Evolutionary conservation across 2,329 filamentous ascomycete genomes (phyloP), one percentile per base, ranked within the genome.

Genomic region (Cryphonectria naterciae): DNA sequence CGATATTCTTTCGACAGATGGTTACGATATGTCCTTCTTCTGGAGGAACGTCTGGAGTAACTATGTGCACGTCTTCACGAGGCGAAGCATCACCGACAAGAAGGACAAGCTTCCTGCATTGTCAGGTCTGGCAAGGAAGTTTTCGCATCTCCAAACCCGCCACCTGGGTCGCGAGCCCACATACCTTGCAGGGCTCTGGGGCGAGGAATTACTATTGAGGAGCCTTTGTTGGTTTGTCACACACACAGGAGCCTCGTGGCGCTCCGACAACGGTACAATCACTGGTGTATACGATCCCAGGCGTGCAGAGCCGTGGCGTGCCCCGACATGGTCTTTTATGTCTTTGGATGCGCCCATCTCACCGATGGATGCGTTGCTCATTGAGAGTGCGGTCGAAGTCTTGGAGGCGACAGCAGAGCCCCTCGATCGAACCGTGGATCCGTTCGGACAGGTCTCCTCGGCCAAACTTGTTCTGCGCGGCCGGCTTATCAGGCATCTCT

Each of bases 61-160:
- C 19, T 68, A 28, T 17, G 28, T 68, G 46, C 32, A 68, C 8
- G 25, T 52, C 13, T 68, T 68, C 43, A 62, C 67, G 10, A 39
- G 37, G 35, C 56, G 67, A 10, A 63, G 67, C 32, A 66, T 70
- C 11, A 61, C 68, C 4, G 56, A 52, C 19, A 46, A 43, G n/a
- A 25, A 13, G 6, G 71, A 73, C 66, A 73, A 71, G 62, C 71
- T 73, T 25, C 66, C 70, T 8, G 71, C 71, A 2, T 32, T 73
- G 52, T 67, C 67, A 4, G 70, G 71, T 13, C 62, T 73, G 25
- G 71, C 66, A 5, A 71, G 68, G 25, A 61, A 68, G 56, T 71
- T 68, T 41, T 61, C 49, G 32, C 43, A 66, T 8, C 46, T 65
- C 37, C 43, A 63, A 2, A 7, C 35, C 22, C 58, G 35, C 6